Conservation (phyloP, 192 early-diverging fungal genomes). For the Backusella morwellensis region DNA sequence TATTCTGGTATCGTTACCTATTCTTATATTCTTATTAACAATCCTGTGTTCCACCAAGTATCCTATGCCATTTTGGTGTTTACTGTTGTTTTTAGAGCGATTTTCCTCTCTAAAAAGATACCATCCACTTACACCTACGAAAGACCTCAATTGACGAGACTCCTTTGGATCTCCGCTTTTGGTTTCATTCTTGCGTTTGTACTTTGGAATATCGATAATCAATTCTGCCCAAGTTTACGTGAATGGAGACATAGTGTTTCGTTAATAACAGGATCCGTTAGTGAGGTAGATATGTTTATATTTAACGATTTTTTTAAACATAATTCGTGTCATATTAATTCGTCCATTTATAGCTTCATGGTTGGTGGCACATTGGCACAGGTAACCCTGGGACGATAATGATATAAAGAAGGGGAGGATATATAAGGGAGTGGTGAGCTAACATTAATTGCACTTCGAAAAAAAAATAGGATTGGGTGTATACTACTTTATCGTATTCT, state of each 20-base stretch:
- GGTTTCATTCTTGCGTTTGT: constrained; percentile 59
- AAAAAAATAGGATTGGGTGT: constrained; percentile 19
- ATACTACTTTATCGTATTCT: constrained; percentile 29
- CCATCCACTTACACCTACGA: constrained; percentile 16
- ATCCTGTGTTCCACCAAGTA: constrained; percentile 73
- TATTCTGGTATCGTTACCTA: constrained; percentile 55
- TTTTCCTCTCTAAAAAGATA: constrained; percentile 38
- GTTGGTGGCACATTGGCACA: constrained; percentile 67
- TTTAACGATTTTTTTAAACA: constrained; percentile 51
- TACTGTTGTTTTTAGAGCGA: constrained; percentile 46
- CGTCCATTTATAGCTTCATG: constrained; percentile 45
- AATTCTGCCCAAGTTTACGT: constrained; percentile 60
- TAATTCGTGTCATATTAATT: neutral
- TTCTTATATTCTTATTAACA: constrained; percentile 62
- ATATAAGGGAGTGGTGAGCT: neutral
- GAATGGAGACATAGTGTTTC: constrained; percentile 44
- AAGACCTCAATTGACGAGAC: constrained; percentile 22
- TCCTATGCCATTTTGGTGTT: constrained; percentile 55
- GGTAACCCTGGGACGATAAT: constrained; percentile 17
- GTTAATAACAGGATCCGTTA: constrained; percentile 18
- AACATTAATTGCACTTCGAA: neutral
- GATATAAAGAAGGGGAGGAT: neutral
- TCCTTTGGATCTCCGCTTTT: constrained; percentile 30
- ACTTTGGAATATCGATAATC: constrained; percentile 82
- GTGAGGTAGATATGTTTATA: constrained; percentile 6